Percentiles rank a stretch among this genome's conserved stretches.
phyloP scores from a whole-genome alignment of 352 stramenopile species.

The Thalassiosira mediterranea region DNA sequence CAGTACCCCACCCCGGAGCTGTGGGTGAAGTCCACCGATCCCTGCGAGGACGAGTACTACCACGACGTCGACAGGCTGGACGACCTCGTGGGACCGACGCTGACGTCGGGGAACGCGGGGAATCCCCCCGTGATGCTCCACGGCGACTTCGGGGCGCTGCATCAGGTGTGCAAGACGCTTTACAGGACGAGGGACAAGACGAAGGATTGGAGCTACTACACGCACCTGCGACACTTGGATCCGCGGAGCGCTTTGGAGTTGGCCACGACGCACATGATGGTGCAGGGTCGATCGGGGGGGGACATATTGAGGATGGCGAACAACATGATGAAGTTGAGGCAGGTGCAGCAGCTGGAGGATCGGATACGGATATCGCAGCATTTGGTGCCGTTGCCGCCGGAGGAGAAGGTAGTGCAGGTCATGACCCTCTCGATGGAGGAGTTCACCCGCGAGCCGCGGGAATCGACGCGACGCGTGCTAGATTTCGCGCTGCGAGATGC shows the following conservation, averaged over 20 bases:
- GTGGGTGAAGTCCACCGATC: constrained; percentile 14
- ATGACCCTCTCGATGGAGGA: constrained; percentile 23
- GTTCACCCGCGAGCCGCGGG: constrained; percentile 28
- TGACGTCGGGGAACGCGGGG: not conserved
- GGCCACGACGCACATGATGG: constrained; percentile 28
- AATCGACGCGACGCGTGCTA: constrained; percentile 9
- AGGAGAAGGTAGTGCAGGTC: constrained; percentile 16
- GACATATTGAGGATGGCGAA: constrained; percentile 30
- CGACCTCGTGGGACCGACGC: constrained; percentile 12
- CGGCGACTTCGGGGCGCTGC: constrained; percentile 19
- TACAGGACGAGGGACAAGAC: constrained; percentile 17
- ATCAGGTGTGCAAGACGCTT: constrained; percentile 1
- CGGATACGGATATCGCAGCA: constrained; percentile 19
- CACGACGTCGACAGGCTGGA: constrained; percentile 7
- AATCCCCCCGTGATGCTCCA: constrained; percentile 5
- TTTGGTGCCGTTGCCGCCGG: not conserved
- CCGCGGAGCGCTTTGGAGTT: constrained; percentile 13
- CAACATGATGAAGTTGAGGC: constrained; percentile 35
- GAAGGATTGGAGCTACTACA: constrained; percentile 8
- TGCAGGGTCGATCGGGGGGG: constrained; percentile 4
- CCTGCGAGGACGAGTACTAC: constrained; percentile 21
- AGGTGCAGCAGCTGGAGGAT: constrained; percentile 4
- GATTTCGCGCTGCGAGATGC: constrained; percentile 28
- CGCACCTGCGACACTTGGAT: constrained; percentile 22
- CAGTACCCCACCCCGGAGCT: constrained; percentile 24